phyloP scores from a whole-genome alignment of 768 basidiomycete species.

The Mycena venus region DNA sequence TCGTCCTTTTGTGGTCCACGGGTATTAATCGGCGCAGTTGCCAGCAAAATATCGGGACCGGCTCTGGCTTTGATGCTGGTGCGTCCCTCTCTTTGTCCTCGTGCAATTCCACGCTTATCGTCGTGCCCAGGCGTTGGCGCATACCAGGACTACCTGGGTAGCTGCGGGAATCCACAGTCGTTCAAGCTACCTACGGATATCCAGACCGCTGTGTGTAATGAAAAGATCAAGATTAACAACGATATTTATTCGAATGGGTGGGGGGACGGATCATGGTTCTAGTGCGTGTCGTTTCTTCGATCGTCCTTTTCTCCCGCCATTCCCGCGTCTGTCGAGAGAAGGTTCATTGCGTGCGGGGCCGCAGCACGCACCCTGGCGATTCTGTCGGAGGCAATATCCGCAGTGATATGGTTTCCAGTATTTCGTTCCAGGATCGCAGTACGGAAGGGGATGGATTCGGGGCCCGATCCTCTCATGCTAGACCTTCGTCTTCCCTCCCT shows the following conservation, averaged over 20 bases:
- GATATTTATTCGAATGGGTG: conserved; percentile 32
- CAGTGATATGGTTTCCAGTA: too few species aligned
- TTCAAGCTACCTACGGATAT: conserved; percentile 29
- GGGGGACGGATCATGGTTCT: conserved; percentile 32
- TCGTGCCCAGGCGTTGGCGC: conserved; percentile 23
- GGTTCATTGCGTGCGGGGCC: too few species aligned
- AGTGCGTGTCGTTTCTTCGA: conserved; percentile 25
- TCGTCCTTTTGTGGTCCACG: background rate
- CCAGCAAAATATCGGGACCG: conserved; percentile 33
- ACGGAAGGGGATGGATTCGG: too few species aligned
- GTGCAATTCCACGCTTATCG: background rate
- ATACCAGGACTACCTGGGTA: conserved; percentile 31
- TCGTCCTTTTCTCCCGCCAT: background rate
- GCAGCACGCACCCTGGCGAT: too few species aligned
- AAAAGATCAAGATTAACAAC: conserved; percentile 35
- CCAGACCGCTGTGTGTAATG: conserved; percentile 38
- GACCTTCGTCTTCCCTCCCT: background rate
- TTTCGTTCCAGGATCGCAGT: too few species aligned
- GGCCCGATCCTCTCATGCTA: too few species aligned
- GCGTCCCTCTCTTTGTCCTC: background rate
- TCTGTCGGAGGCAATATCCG: too few species aligned
- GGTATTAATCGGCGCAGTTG: conserved; percentile 21
- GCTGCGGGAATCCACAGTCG: background rate
- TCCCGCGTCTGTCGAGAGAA: too few species aligned
- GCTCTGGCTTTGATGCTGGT: conserved; percentile 18